Conservation (phyloP, 306 rosid genomes). For the Arachis stenosperma region DNA sequence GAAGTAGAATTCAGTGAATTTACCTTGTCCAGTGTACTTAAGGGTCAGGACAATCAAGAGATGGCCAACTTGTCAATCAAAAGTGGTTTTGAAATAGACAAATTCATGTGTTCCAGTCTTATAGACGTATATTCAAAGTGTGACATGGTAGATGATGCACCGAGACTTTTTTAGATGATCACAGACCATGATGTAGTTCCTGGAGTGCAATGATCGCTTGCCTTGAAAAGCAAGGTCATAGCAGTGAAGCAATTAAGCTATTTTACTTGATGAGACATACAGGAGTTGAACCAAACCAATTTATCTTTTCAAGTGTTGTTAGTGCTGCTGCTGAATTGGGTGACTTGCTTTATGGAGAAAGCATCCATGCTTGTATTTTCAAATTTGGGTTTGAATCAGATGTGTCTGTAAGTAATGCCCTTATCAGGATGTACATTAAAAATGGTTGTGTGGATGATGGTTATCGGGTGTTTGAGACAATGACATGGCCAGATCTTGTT, state of each 20-base stretch:
- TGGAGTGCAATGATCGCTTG: conserved; percentile 50
- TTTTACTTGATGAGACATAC: too few species aligned
- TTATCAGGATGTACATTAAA: conserved; percentile 41
- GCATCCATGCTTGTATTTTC: conserved; percentile 22
- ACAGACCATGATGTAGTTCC: conserved; percentile 44
- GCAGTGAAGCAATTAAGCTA: too few species aligned
- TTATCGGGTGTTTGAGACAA: too few species aligned
- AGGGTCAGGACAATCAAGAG: conserved; percentile 45
- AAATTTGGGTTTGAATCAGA: conserved; percentile 45
- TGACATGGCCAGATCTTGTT: conserved; percentile 36
- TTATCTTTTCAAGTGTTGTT: too few species aligned
- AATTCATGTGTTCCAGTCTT: conserved; percentile 41
- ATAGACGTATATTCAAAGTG: conserved; percentile 43
- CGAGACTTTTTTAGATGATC: conserved; percentile 35
- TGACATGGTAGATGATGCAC: conserved; percentile 37
- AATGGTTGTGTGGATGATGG: too few species aligned
- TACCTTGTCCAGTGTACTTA: conserved; percentile 45
- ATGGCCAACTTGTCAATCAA: conserved; percentile 41
- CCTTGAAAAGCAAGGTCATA: conserved; percentile 16
- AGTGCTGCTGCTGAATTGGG: too few species aligned
- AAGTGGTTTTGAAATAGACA: conserved; percentile 45
- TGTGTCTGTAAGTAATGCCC: conserved; percentile 40
- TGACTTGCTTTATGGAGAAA: too few species aligned
- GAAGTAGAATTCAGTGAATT: neutral
- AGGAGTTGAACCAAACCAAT: too few species aligned